A percentile compares a stretch with the other conserved stretches of the same genome.
phyloP scores from a whole-genome alignment of 1,284 basidiomycete genomes.

The Rhodotorula glutinis region DNA sequence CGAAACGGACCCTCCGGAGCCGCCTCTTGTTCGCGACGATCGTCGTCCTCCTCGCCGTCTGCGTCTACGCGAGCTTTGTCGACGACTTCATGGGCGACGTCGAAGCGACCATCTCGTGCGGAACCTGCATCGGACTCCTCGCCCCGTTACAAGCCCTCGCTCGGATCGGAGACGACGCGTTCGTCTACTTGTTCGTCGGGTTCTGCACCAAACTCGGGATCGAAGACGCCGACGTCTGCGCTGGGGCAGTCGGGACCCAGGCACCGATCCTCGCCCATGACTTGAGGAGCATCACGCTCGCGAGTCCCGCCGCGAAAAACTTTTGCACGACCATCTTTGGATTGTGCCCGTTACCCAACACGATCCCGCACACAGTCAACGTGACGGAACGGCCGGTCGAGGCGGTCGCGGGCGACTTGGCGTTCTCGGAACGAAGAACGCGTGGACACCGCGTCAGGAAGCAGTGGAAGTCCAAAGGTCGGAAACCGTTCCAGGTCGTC shows the following conservation, averaged over 20 bases:
- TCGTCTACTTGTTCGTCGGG: slow-evolving; percentile 40
- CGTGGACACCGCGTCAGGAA: neutral
- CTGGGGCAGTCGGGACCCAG: slow-evolving; percentile 55
- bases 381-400: slow-evolving; percentile 2
- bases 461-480: slow-evolving; percentile 10
- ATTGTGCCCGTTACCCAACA: slow-evolving; percentile 52
- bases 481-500: slow-evolving; percentile 42
- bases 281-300: slow-evolving; percentile 55
- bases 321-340: slow-evolving; percentile 60
- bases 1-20: slow-evolving; percentile 1
- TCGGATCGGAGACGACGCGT: slow-evolving; percentile 43
- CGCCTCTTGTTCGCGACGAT: slow-evolving; percentile 23
- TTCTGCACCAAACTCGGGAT: slow-evolving; percentile 44
- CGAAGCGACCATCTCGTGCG: slow-evolving; percentile 38
- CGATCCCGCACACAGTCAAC: slow-evolving; percentile 35
- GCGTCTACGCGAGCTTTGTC: slow-evolving; percentile 39
- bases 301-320: slow-evolving; percentile 56
- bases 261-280: slow-evolving; percentile 61
- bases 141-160: slow-evolving; percentile 42
- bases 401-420: neutral
- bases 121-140: slow-evolving; percentile 42
- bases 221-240: slow-evolving; percentile 57
- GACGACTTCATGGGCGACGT: slow-evolving; percentile 41
- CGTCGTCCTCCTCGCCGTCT: slow-evolving; percentile 28
- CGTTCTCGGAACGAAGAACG: too few relatives aligned